Evolutionary conservation across 495 filamentous ascomycete genomes (phyloP).

Genomic region (Daldinia vernicosa): DNA sequence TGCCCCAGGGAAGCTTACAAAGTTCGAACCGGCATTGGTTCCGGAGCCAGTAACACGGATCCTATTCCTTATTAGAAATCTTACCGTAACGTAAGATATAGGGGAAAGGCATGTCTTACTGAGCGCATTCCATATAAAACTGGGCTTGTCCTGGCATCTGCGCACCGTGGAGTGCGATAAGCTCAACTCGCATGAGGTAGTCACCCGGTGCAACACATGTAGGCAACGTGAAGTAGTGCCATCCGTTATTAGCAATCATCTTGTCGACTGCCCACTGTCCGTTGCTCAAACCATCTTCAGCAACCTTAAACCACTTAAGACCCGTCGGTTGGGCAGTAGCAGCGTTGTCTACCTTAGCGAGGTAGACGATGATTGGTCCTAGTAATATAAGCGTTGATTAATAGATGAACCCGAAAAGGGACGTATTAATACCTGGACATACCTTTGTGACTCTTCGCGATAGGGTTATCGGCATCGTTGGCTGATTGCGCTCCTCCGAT

Average conservation of each 20-base stretch:
- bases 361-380: conserved; percentile 60
- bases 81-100: neutral
- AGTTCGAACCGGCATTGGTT: conserved; percentile 48
- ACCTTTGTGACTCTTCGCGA: conserved; percentile 58
- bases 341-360: conserved; percentile 60
- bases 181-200: conserved; percentile 63
- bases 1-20: conserved; percentile 59
- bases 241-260: conserved; percentile 54
- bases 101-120: conserved; percentile 39
- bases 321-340: conserved; percentile 50
- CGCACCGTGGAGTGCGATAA: conserved; percentile 61
- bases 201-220: conserved; percentile 56
- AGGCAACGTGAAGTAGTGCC: conserved; percentile 60
- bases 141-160: conserved; percentile 54
- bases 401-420: neutral
- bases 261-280: conserved; percentile 56
- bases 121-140: conserved; percentile 60
- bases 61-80: conserved; percentile 24
- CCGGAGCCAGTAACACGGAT: conserved; percentile 62
- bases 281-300: conserved; percentile 53
- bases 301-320: conserved; percentile 58
- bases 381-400: neutral
- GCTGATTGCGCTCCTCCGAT: conserved; percentile 55
- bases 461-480: conserved; percentile 61
- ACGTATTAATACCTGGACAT: neutral